Evolutionary conservation across 306 rosid species (phyloP), one percentile per base, ranked within the genome.

Genomic region (Dryas octopetala): DNA sequence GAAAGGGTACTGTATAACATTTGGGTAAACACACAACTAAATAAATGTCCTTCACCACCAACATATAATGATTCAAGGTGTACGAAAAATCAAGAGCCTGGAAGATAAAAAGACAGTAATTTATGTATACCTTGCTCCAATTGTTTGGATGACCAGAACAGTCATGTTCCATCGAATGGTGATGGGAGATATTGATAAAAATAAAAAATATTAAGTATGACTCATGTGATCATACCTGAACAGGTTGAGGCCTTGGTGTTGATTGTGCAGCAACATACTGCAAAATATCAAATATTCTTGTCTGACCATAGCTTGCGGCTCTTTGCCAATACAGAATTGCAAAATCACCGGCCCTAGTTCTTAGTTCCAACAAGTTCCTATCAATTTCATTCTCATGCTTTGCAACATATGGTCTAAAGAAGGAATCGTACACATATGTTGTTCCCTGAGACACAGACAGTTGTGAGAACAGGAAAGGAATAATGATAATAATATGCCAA

Each of bases 191-290:
- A 38, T 45, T 7, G 17, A 41, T 55, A 43, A 40, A 17, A 50
- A 5, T 19, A 64, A 59, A 16, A 49, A 26, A 2, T 41, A 10
- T 43, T 63, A 51, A 44, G 49, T 48, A 48, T 49, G 57, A 74
- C 41, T 71, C 55, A n/a, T 69, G 55, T 71, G 53, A 6, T 69
- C 62, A 48, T 84, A 93, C 98, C 98, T 89, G 91, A 69, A 90
- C 32, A 66, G 88, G 89, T 80, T 81, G 91, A 75, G 89, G 84
- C 28, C 81, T 66, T 41, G 94, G 85, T 9, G 92, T 87, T 74
- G 98, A 93, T 68, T 87, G 97, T 13, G 97, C 83, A 17, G 97
- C 92, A 74, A 93, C 90, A 81, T 81, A 88, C 81, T 93, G 97
- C 74, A 90, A 71, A 80, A 93, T 76, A 14, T 91, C 97, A 79